A percentile compares a stretch with the other conserved stretches of the same genome.
Evolutionary conservation across 2,329 filamentous ascomycete genomes (phyloP).

Genomic region (Phaeomoniella chlamydospora): DNA sequence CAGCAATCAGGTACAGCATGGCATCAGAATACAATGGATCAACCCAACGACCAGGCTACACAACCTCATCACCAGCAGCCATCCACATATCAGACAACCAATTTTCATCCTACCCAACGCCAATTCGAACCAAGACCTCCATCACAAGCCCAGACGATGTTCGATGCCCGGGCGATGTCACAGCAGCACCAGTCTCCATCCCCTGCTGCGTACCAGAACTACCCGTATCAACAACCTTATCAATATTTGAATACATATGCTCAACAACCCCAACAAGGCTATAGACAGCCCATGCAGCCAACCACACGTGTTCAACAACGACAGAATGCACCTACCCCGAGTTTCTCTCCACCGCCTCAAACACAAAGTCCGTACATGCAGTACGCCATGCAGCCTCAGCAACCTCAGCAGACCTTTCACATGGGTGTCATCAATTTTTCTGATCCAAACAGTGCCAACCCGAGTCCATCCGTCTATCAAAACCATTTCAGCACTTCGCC

Average conservation of each 20-base stretch:
- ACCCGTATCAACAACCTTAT: background rate
- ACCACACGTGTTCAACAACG: background rate
- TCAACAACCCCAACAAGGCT: background rate
- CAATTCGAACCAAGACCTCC: background rate
- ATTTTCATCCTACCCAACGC: background rate
- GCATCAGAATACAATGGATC: background rate
- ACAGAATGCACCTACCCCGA: background rate
- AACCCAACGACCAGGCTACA: background rate
- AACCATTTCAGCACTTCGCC: background rate
- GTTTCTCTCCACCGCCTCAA: background rate
- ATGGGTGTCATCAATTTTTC: slow-evolving; percentile 12
- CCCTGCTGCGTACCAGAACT: background rate
- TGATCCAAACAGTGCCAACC: slow-evolving; percentile 7
- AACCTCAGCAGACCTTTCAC: slow-evolving; percentile 19
- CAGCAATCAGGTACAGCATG: background rate
- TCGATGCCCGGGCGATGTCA: background rate
- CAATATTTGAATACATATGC: background rate
- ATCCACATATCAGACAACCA: background rate
- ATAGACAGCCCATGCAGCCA: background rate
- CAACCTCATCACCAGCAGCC: background rate
- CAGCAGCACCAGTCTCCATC: background rate
- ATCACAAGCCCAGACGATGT: too few relatives aligned
- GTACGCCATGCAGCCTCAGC: slow-evolving; percentile 16
- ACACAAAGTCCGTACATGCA: slow-evolving; percentile 8
- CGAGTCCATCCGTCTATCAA: background rate